A percentile compares a stretch with the other conserved stretches of the same genome.
These are phyloP conservation scores for Eimeria tenella DNA, from an alignment of 169 alveolate genomes.

Conservation along the genomic window DNA sequence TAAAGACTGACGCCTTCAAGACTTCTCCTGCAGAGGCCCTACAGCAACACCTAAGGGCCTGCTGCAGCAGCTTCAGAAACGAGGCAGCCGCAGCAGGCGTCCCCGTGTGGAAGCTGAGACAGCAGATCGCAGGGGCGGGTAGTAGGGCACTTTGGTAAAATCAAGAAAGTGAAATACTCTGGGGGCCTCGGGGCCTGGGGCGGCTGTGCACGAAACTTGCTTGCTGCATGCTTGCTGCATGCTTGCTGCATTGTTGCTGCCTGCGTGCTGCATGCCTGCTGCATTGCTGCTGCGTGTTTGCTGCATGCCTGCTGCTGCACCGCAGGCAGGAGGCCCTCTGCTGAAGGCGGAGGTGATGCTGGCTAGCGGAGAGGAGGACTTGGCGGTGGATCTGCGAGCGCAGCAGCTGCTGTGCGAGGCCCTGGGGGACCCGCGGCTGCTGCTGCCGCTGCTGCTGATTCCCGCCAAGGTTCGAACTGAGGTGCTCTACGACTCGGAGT, in stretches of 20 bases:
- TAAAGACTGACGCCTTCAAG: not conserved
- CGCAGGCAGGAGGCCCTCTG: constrained; percentile 76
- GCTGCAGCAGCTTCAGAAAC: not conserved
- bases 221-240: not conserved
- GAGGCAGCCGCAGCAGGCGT: not conserved
- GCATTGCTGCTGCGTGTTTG: not conserved
- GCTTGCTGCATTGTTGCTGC: not conserved
- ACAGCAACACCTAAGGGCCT: not conserved
- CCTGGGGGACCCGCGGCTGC: not conserved
- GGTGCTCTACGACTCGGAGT: constrained; percentile 32
- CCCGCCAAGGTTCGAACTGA: constrained; percentile 20
- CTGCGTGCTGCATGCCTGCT: not conserved
- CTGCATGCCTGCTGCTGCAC: not conserved
- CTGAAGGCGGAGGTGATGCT: constrained; percentile 78
- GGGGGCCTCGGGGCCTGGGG: too few species aligned
- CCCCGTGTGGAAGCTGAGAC: too few species aligned
- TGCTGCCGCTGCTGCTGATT: constrained; percentile 36
- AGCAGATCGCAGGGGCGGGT: too few species aligned
- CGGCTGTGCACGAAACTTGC: too few species aligned
- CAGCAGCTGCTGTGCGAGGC: not conserved
- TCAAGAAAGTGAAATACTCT: too few species aligned
- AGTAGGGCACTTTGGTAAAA: too few species aligned
- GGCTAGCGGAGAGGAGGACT: constrained; percentile 43
- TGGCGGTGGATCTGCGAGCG: not conserved
- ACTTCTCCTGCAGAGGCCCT: not conserved